Evolutionary conservation across 306 rosid genomes (phyloP).

Genomic region (Quillaja saponaria): DNA sequence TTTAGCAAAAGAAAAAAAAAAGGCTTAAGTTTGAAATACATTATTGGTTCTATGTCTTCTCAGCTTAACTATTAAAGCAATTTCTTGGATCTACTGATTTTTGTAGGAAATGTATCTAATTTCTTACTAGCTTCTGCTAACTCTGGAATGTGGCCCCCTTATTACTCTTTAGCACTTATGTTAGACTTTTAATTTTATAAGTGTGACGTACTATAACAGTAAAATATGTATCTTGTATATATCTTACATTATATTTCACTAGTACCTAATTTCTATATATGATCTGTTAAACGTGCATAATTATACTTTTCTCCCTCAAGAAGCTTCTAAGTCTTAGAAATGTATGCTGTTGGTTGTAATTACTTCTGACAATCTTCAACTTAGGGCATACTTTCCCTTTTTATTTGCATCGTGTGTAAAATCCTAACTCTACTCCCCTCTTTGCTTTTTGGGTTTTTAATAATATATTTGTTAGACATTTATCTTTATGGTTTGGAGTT

Average conservation of each 20-base stretch:
- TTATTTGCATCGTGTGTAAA: too few species aligned
- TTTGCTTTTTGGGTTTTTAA: too few species aligned
- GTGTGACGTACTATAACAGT: conserved; percentile 3
- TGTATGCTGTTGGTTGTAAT: conserved; percentile 13
- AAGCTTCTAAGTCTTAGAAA: conserved; percentile 17
- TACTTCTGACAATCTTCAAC: conserved; percentile 4
- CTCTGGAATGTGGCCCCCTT: background rate
- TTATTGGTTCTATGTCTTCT: conserved; percentile 1
- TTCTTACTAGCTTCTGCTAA: conserved; percentile 12
- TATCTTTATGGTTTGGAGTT: conserved; percentile 18
- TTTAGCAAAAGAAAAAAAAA: too few species aligned
- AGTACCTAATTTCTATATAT: background rate
- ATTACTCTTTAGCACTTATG: conserved; percentile 5
- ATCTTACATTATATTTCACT: conserved; percentile 14
- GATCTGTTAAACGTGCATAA: background rate
- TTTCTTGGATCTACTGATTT: background rate
- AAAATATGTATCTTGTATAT: background rate
- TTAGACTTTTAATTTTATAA: conserved; percentile 9
- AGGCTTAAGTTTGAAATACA: background rate
- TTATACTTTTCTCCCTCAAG: conserved; percentile 16
- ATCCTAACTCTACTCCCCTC: too few species aligned
- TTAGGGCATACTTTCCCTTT: too few species aligned
- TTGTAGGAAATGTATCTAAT: background rate
- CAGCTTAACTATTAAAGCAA: conserved; percentile 2
- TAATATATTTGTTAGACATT: conserved; percentile 7